A percentile compares a stretch with the other conserved stretches of the same genome.
phyloP scores from a whole-genome alignment of 164 flowering plant genomes.

The Macadamia integrifolia region DNA sequence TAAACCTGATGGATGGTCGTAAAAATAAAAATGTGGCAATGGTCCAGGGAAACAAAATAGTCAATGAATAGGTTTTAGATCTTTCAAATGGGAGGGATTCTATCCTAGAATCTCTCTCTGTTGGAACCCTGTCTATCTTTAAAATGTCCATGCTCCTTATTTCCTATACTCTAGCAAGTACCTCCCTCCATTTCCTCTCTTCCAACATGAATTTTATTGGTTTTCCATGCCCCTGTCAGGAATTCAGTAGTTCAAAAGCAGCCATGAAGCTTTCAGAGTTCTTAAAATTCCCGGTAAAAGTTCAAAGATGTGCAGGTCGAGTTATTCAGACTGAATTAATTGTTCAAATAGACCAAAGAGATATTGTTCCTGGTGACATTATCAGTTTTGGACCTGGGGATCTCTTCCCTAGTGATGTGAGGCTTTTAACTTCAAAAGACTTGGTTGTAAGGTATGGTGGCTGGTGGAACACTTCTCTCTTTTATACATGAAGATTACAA shows the following conservation, averaged over 20 bases:
- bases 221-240: conserved; percentile 29
- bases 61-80: too few species aligned
- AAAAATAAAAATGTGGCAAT: too few species aligned
- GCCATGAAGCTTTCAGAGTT: conserved; percentile 70
- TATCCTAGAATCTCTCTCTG: neutral
- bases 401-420: conserved; percentile 77
- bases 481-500: conserved; percentile 1
- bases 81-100: too few species aligned
- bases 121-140: neutral
- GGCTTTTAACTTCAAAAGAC: conserved; percentile 59
- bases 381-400: conserved; percentile 66
- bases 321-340: conserved; percentile 60
- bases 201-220: neutral
- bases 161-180: neutral
- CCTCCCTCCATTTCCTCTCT: neutral
- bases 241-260: conserved; percentile 67
- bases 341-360: conserved; percentile 77
- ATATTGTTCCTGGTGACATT: conserved; percentile 74
- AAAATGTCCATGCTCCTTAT: neutral
- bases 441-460: conserved; percentile 59
- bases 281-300: conserved; percentile 61
- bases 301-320: conserved; percentile 82
- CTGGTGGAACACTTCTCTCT: neutral
- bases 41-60: too few species aligned
- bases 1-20: neutral